Evolutionary conservation across 2,329 filamentous ascomycete species (phyloP).

Genomic region (Sarocladium strictum): DNA sequence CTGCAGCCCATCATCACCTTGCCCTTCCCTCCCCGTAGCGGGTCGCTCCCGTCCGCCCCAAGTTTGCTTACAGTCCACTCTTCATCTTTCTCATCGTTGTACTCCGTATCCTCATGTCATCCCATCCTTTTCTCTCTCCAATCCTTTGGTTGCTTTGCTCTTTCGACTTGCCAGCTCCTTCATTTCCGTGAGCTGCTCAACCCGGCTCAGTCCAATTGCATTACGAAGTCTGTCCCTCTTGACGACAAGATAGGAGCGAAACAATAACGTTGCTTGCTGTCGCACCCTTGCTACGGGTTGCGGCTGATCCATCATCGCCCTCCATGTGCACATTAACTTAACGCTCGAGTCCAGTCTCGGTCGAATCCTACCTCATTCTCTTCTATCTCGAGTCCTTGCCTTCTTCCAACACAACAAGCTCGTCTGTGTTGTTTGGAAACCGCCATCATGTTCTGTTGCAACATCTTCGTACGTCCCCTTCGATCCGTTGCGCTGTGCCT

Average conservation of each 20-base stretch:
- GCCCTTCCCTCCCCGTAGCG: not conserved
- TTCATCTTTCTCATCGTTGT: not conserved
- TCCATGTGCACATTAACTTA: not conserved
- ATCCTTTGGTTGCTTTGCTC: not conserved
- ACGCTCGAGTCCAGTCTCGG: not conserved
- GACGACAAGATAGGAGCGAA: not conserved
- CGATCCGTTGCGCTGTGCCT: not conserved
- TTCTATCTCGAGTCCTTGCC: not conserved
- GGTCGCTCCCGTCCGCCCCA: conserved; percentile 6
- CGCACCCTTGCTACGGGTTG: not conserved
- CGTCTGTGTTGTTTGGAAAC: not conserved
- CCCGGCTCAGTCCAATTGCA: too few relatives aligned
- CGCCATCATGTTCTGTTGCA: conserved; percentile 4
- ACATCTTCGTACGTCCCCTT: conserved; percentile 17
- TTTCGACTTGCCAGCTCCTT: not conserved
- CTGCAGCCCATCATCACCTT: not conserved
- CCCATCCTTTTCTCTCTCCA: not conserved
- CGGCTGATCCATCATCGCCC: conserved; percentile 5
- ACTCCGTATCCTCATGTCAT: not conserved
- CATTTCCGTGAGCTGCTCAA: too few relatives aligned
- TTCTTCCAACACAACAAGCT: not conserved
- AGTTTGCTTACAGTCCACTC: not conserved
- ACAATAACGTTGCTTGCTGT: not conserved
- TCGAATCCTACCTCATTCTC: not conserved
- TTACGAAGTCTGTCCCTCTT: too few relatives aligned